A percentile compares a stretch with the other conserved stretches of the same genome.
These are phyloP conservation scores for Neurospora sublineolata DNA, from an alignment of 495 filamentous ascomycete species.

Conservation along the genomic window DNA sequence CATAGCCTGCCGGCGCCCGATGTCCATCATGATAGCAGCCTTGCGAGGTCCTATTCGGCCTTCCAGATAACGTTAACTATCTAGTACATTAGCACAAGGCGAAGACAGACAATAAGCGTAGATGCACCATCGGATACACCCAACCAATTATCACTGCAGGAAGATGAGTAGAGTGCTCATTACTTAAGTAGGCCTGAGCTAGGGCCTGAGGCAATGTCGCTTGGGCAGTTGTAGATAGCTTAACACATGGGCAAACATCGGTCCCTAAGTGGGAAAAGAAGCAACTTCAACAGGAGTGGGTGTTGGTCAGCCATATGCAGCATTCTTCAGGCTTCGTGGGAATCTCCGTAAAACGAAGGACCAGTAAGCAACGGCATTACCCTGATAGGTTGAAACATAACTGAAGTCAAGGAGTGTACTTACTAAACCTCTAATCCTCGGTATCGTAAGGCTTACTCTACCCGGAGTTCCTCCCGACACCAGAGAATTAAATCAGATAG, in stretches of 20 bases:
- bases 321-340: neutral
- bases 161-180: neutral
- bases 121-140: neutral
- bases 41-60: neutral
- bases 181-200: neutral
- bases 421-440: neutral
- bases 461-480: neutral
- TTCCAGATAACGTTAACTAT: neutral
- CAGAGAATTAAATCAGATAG: neutral
- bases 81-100: neutral
- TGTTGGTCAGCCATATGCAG: neutral
- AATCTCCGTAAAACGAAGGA: neutral
- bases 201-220: neutral
- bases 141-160: neutral
- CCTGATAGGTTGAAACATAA: neutral
- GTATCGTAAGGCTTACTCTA: neutral
- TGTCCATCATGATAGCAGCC: neutral
- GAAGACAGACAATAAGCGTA: no score
- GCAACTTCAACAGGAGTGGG: neutral
- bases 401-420: neutral
- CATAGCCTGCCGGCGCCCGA: neutral
- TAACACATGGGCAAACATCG: neutral
- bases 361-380: neutral
- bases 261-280: neutral
- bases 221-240: neutral